Percentiles rank a stretch among this genome's conserved stretches.
phyloP scores from a whole-genome alignment of 495 filamentous ascomycete genomes.

The Lepraria neglecta region DNA sequence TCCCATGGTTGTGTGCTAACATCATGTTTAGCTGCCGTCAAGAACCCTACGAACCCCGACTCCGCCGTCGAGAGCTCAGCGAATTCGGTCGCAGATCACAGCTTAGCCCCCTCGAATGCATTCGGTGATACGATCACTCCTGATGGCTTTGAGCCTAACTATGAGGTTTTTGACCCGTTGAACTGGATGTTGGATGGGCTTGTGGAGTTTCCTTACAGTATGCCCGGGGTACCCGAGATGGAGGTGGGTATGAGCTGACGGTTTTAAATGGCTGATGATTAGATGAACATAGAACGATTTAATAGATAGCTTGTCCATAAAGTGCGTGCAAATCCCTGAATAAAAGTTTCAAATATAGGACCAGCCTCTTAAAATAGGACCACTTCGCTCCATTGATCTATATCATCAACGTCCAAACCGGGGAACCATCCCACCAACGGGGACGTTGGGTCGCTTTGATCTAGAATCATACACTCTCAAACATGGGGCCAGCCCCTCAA shows the following conservation, averaged over 20 bases:
- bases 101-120: slow-evolving; percentile 41
- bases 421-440: no score
- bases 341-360: no score
- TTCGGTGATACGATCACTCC: slow-evolving; percentile 12
- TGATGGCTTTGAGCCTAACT: slow-evolving; percentile 56
- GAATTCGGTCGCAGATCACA: slow-evolving; percentile 46
- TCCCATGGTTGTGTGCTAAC: slow-evolving; percentile 8
- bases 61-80: slow-evolving; percentile 66
- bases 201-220: slow-evolving; percentile 65
- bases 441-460: no score
- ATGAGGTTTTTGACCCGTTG: slow-evolving; percentile 82
- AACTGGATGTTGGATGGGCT: slow-evolving; percentile 86
- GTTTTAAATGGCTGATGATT: slow-evolving; percentile 4
- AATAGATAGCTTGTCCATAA: no score
- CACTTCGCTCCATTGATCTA: no score
- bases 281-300: slow-evolving; percentile 1
- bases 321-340: no score
- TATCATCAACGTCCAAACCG: no score
- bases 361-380: no score
- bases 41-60: slow-evolving; percentile 83
- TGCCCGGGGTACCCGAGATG: slow-evolving; percentile 15
- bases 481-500: no score
- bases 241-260: slow-evolving; percentile 19
- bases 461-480: no score
- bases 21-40: slow-evolving; percentile 55